Percentiles rank a stretch among this genome's conserved stretches.
phyloP scores from a whole-genome alignment of 1,139 yeast genomes.

The Pichia sp. region DNA sequence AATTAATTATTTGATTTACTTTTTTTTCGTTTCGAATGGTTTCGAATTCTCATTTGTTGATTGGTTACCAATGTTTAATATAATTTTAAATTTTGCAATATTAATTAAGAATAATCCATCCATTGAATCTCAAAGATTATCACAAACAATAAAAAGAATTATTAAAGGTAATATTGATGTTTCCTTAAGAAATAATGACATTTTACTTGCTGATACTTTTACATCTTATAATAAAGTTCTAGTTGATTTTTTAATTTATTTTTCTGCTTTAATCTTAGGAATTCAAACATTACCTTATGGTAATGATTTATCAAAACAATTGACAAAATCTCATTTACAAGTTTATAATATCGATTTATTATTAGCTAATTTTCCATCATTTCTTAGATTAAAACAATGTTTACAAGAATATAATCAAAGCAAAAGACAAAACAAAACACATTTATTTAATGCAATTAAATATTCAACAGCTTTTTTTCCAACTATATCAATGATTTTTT shows the following conservation, averaged over 20 bases:
- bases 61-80: slow-evolving; percentile 25
- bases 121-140: slow-evolving; percentile 41
- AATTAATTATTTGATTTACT: slow-evolving; percentile 26
- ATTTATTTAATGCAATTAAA: slow-evolving; percentile 66
- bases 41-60: slow-evolving; percentile 17
- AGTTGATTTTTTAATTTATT: slow-evolving; percentile 55
- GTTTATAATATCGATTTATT: slow-evolving; percentile 39
- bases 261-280: slow-evolving; percentile 38
- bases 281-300: slow-evolving; percentile 29
- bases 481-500: slow-evolving; percentile 41
- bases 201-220: slow-evolving; percentile 71
- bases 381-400: slow-evolving; percentile 78
- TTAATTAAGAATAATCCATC: slow-evolving; percentile 17
- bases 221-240: slow-evolving; percentile 74
- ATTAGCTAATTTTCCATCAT: slow-evolving; percentile 52
- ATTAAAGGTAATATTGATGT: slow-evolving; percentile 50
- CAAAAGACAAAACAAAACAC: slow-evolving; percentile 40
- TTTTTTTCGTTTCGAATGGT: slow-evolving; percentile 19
- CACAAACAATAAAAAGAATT: slow-evolving; percentile 48
- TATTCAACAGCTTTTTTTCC: slow-evolving; percentile 68
- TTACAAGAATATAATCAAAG: slow-evolving; percentile 55
- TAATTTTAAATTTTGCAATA: slow-evolving; percentile 17
- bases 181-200: slow-evolving; percentile 67
- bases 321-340: slow-evolving; percentile 24
- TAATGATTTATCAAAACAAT: slow-evolving; percentile 14